phyloP scores from a whole-genome alignment of 2,329 filamentous ascomycete genomes.

The Trichophyton verrucosum region DNA sequence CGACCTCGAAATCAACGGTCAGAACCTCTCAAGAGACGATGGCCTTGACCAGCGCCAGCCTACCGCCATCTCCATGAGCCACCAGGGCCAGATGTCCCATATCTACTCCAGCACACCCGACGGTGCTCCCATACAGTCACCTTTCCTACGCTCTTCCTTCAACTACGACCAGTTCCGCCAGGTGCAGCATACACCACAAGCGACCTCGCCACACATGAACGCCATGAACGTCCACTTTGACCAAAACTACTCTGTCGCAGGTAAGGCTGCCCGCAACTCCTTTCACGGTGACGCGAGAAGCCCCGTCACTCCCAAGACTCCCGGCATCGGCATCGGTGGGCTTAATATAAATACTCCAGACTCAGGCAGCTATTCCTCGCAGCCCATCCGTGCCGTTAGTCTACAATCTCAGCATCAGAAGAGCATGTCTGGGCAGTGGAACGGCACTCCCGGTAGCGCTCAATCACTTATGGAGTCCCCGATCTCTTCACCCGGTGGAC shows the following conservation, averaged over 20 bases:
- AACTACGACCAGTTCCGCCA: constrained; percentile 62
- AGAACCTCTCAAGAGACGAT: constrained; percentile 25
- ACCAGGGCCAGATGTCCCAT: constrained; percentile 54
- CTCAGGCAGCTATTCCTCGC: constrained; percentile 58
- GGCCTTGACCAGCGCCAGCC: constrained; percentile 42
- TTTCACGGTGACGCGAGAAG: constrained; percentile 46
- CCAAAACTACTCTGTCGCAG: constrained; percentile 38
- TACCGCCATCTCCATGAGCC: constrained; percentile 46
- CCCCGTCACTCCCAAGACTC: constrained; percentile 80
- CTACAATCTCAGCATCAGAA: constrained; percentile 56
- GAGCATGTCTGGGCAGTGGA: constrained; percentile 78
- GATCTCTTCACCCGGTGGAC: constrained; percentile 60
- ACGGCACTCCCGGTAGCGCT: constrained; percentile 70
- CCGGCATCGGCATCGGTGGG: constrained; percentile 48
- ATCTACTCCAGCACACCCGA: constrained; percentile 87
- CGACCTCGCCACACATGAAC: constrained; percentile 27
- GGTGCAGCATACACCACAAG: constrained; percentile 40
- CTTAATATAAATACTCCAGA: constrained; percentile 62
- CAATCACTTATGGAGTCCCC: constrained; percentile 82
- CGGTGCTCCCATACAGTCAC: constrained; percentile 81
- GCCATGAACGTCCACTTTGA: constrained; percentile 32
- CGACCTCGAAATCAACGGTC: constrained; percentile 43
- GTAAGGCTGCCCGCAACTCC: background rate
- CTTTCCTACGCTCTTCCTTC: constrained; percentile 64
- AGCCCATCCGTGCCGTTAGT: constrained; percentile 59